These are phyloP conservation scores for Tilletia horrida DNA, from an alignment of 1,284 basidiomycete species.

Conservation along the genomic window DNA sequence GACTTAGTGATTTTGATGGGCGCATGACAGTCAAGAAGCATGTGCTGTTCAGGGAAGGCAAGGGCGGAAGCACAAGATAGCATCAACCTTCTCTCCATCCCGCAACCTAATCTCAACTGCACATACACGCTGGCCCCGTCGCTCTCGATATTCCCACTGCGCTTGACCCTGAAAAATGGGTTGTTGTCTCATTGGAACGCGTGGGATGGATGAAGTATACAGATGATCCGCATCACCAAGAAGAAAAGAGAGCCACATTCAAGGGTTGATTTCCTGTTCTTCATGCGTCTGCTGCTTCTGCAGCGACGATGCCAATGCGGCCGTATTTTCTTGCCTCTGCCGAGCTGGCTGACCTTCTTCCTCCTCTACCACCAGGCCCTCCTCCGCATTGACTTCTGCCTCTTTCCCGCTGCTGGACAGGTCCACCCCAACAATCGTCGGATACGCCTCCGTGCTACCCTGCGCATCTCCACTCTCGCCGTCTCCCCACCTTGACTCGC, in stretches of 20 bases:
- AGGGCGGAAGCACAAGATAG: slow-evolving; percentile 26
- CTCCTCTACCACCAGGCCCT: not conserved
- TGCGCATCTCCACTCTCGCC: slow-evolving; percentile 35
- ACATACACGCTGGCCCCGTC: not conserved
- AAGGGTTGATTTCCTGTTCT: too few species aligned
- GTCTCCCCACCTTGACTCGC: slow-evolving; percentile 35
- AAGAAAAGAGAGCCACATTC: not conserved
- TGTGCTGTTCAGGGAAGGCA: slow-evolving; percentile 48
- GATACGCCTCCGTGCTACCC: slow-evolving; percentile 30
- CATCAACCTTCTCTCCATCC: not conserved
- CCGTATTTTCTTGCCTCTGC: not conserved
- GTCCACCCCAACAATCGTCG: slow-evolving; percentile 28
- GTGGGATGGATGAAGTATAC: too few species aligned
- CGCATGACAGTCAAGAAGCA: slow-evolving; percentile 42
- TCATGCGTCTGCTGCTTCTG: slow-evolving; percentile 7
- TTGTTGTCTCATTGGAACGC: too few species aligned
- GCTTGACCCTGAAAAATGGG: too few species aligned
- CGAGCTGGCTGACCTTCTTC: not conserved
- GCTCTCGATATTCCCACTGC: too few species aligned
- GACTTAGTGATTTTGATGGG: not conserved
- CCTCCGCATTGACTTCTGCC: not conserved
- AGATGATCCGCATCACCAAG: too few species aligned
- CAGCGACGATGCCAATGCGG: slow-evolving; percentile 1
- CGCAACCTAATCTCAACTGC: not conserved
- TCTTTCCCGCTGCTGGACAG: not conserved